Conservation (phyloP, 2,329 filamentous ascomycete genomes). For the Penicillium italicum region DNA sequence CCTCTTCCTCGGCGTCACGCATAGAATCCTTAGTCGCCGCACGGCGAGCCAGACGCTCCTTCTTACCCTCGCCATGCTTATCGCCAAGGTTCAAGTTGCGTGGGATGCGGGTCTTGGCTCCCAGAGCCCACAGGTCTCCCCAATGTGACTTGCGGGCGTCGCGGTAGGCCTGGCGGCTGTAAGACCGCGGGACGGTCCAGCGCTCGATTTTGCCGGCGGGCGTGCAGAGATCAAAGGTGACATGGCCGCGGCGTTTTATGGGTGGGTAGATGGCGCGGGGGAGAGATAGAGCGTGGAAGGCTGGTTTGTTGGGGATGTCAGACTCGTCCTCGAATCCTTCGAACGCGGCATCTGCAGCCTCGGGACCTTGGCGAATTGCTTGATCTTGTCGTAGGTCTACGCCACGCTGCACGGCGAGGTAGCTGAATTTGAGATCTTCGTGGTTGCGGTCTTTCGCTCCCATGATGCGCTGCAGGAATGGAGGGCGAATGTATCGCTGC, state of each 20-base stretch:
- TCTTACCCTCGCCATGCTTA: conserved; percentile 40
- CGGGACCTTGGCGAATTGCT: conserved; percentile 49
- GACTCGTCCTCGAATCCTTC: conserved; percentile 60
- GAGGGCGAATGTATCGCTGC: conserved; percentile 81
- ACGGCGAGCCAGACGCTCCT: conserved; percentile 40
- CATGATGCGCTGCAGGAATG: conserved; percentile 74
- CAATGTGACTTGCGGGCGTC: conserved; percentile 86
- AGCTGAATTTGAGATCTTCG: conserved; percentile 88
- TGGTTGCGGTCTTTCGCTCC: conserved; percentile 68
- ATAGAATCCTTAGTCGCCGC: conserved; percentile 26
- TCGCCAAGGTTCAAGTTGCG: conserved; percentile 60
- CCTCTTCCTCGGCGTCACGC: conserved; percentile 19
- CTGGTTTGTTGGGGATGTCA: conserved; percentile 8
- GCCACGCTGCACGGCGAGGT: conserved; percentile 79
- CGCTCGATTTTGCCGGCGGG: conserved; percentile 80
- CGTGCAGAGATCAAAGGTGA: conserved; percentile 88
- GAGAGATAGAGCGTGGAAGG: conserved; percentile 60
- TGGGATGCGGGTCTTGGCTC: conserved; percentile 76
- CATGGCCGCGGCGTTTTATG: conserved; percentile 82
- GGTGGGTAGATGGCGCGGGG: conserved; percentile 76
- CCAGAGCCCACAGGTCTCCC: conserved; percentile 94
- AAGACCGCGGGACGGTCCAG: conserved; percentile 85
- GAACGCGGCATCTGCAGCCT: conserved; percentile 65
- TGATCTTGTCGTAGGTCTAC: conserved; percentile 51
- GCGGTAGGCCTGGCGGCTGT: conserved; percentile 76